A percentile compares a stretch with the other conserved stretches of the same genome.
phyloP scores from a whole-genome alignment of 495 filamentous ascomycete species.

The Neurospora sp. region DNA sequence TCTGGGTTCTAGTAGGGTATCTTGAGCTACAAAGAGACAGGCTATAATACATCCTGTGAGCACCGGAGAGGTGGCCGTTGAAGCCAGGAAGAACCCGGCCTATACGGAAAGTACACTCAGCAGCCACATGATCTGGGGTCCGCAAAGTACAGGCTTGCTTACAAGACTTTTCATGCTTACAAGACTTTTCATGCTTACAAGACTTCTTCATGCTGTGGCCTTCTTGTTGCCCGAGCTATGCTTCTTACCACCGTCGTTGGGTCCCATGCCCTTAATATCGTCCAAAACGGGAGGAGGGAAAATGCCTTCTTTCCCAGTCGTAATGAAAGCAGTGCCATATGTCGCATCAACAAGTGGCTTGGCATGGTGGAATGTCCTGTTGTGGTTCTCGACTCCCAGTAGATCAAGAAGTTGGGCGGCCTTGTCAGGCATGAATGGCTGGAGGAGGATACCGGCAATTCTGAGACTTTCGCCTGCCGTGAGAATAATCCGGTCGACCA shows the following conservation, averaged over 20 bases:
- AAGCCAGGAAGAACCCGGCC: background rate
- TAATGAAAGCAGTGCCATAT: slow-evolving; percentile 52
- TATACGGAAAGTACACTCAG: background rate
- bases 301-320: slow-evolving; percentile 30
- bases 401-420: slow-evolving; percentile 62
- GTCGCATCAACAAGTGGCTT: slow-evolving; percentile 47
- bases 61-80: background rate
- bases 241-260: background rate
- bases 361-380: slow-evolving; percentile 48
- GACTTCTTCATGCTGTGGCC: background rate
- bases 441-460: slow-evolving; percentile 71
- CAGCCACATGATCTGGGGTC: background rate
- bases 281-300: slow-evolving; percentile 29
- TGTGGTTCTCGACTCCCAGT: slow-evolving; percentile 57
- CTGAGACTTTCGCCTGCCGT: slow-evolving; percentile 69
- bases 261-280: slow-evolving; percentile 8
- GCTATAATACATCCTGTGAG: background rate
- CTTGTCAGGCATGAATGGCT: slow-evolving; percentile 86
- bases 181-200: background rate
- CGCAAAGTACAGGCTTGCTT: background rate
- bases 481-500: slow-evolving; percentile 45
- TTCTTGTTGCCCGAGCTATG: background rate
- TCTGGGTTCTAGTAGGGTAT: background rate
- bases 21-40: background rate
- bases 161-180: background rate